Conservation (phyloP, 441 rosid species). For the Gossypium aridum region DNA sequence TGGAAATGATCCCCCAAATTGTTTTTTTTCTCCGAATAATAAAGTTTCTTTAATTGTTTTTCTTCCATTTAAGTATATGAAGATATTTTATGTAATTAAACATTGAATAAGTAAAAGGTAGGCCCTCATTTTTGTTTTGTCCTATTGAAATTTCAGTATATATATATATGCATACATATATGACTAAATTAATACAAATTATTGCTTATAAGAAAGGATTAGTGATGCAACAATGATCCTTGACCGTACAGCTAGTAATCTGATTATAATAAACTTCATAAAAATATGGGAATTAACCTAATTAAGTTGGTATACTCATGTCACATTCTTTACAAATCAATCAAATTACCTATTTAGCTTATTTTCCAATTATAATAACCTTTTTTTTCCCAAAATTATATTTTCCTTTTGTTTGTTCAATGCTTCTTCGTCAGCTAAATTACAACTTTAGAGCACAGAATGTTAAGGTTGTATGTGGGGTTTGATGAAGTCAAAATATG, state of each 20-base stretch:
- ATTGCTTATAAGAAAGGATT: background rate
- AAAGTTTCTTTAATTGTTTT: background rate
- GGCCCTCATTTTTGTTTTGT: background rate
- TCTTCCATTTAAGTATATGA: background rate
- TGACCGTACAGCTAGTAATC: constrained; percentile 2
- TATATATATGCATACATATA: background rate
- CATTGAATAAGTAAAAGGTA: background rate
- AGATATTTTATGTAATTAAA: background rate
- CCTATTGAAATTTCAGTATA: background rate
- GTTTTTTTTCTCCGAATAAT: background rate
- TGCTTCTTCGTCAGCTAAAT: background rate
- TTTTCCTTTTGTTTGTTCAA: background rate
- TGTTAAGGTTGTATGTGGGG: no score
- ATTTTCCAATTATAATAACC: background rate
- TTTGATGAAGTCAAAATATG: no score
- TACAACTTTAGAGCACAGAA: background rate
- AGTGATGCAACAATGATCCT: background rate
- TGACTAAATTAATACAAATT: background rate
- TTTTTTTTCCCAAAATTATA: background rate
- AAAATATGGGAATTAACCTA: background rate
- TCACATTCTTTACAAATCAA: background rate
- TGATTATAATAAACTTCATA: background rate
- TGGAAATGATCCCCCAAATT: background rate
- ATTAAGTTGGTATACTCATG: background rate
- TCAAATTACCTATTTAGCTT: background rate